Evolutionary conservation across 108 stramenopile species (phyloP).

Genomic region (Discostella pseudostelligera): DNA sequence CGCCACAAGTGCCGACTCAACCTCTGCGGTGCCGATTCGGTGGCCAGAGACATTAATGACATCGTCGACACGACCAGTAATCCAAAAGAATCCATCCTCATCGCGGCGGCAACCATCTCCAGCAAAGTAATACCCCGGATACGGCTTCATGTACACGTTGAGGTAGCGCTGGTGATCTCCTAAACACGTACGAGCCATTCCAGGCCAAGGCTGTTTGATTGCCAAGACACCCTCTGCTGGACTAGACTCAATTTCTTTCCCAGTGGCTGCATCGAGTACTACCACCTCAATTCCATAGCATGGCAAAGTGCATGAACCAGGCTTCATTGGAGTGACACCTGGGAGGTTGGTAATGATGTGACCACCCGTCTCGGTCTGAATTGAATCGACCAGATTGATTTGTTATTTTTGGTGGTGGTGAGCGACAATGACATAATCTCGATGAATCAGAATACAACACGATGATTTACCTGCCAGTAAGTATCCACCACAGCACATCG

Average conservation of each 20-base stretch:
- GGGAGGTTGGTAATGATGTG: conserved; percentile 94
- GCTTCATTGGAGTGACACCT: conserved; percentile 93
- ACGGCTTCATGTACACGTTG: conserved; percentile 89
- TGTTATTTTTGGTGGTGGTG: too few relatives aligned
- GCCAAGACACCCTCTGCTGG: conserved; percentile 88
- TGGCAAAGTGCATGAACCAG: conserved; percentile 92
- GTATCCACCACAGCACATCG: conserved; percentile 95
- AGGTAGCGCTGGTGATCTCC: conserved; percentile 95
- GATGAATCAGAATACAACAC: background rate
- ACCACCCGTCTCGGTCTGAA: conserved; percentile 96
- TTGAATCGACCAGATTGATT: background rate
- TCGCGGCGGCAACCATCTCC: conserved; percentile 94
- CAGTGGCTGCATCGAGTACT: conserved; percentile 85
- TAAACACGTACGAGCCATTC: conserved; percentile 91
- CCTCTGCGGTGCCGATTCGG: conserved; percentile 93
- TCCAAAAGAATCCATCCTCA: conserved; percentile 93
- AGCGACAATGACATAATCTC: background rate
- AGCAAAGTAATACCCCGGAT: conserved; percentile 97
- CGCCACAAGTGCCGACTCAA: conserved; percentile 91
- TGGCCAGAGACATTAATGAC: conserved; percentile 96
- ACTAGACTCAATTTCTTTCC: conserved; percentile 61
- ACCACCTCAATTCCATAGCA: conserved; percentile 94
- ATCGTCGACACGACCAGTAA: conserved; percentile 97
- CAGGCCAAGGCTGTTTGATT: conserved; percentile 93
- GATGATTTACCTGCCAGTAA: conserved; percentile 84